Conservation (phyloP, 2,329 filamentous ascomycete genomes). For the Trichothecium sympodiale region DNA sequence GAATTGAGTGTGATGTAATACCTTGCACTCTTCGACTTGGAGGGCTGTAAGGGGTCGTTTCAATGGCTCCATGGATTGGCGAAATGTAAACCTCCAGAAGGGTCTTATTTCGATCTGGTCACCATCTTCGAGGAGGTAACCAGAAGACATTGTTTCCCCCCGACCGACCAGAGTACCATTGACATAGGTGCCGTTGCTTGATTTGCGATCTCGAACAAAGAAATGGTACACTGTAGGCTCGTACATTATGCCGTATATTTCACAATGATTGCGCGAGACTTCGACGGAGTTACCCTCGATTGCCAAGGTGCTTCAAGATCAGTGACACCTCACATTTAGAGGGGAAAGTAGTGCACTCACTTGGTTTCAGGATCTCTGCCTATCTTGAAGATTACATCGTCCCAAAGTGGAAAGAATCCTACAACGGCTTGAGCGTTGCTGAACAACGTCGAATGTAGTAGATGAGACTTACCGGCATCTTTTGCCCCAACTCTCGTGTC, state of each 20-base stretch:
- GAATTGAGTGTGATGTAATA: no score
- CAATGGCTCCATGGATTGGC: conserved; percentile 15
- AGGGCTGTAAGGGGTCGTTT: conserved; percentile 16
- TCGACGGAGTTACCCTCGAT: conserved; percentile 24
- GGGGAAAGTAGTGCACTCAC: conserved; percentile 15
- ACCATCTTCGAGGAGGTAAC: conserved; percentile 37
- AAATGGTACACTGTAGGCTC: conserved; percentile 31
- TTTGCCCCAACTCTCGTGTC: conserved; percentile 1
- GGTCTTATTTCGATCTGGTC: conserved; percentile 33
- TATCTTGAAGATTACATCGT: conserved; percentile 20
- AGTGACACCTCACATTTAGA: conserved; percentile 1
- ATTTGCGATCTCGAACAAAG: conserved; percentile 45
- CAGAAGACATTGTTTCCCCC: conserved; percentile 23
- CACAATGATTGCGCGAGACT: conserved; percentile 43
- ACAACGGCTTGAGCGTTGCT: not conserved
- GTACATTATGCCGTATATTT: conserved; percentile 43
- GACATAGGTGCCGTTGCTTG: conserved; percentile 41
- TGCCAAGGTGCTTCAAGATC: conserved; percentile 20
- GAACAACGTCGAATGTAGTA: no score
- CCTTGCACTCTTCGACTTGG: conserved; percentile 21
- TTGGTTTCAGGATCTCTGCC: conserved; percentile 22
- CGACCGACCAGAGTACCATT: conserved; percentile 33
- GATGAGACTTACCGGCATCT: not conserved
- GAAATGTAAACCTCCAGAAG: conserved; percentile 24
- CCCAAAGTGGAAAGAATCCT: conserved; percentile 1